Percentiles rank a stretch among this genome's conserved stretches.
Conservation (phyloP, 1,284 basidiomycete genomes). For the Exobasidium cylindrosporum region DNA sequence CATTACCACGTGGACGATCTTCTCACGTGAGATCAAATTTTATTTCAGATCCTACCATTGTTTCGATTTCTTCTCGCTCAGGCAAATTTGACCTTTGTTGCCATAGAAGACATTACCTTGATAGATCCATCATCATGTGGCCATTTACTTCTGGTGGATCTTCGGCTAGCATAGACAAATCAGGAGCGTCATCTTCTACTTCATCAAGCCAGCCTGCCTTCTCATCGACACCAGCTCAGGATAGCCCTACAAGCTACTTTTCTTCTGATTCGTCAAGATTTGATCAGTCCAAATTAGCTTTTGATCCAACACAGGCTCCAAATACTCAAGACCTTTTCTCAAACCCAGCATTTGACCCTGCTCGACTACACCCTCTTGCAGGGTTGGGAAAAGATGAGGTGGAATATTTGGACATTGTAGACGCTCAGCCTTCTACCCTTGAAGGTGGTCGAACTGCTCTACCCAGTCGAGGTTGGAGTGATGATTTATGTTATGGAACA, state of each 20-base stretch:
- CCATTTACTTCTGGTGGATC: neutral
- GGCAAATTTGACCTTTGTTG: no score
- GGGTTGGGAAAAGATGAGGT: constrained; percentile 50
- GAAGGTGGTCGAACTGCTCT: constrained; percentile 53
- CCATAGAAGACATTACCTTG: no score
- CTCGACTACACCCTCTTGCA: constrained; percentile 61
- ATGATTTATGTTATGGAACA: constrained; percentile 98
- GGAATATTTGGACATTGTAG: constrained; percentile 54
- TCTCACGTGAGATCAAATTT: no score
- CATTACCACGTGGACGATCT: no score
- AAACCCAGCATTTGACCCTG: constrained; percentile 9
- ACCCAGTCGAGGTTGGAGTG: constrained; percentile 84
- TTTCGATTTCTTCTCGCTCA: no score
- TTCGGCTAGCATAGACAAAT: neutral
- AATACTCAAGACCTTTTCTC: constrained; percentile 9
- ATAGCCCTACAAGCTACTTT: constrained; percentile 14
- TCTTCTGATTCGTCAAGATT: constrained; percentile 7
- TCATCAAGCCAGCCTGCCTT: neutral
- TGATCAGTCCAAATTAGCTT: constrained; percentile 9
- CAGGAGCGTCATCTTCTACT: neutral
- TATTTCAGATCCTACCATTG: no score
- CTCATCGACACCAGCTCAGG: neutral
- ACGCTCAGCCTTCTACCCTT: constrained; percentile 45
- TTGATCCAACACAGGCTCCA: constrained; percentile 13
- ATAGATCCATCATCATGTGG: constrained; percentile 11